Percentiles rank a stretch among this genome's conserved stretches.
These are phyloP conservation scores for Thelephora aurantiotincta DNA, from an alignment of 768 basidiomycete species.

Conservation along the genomic window DNA sequence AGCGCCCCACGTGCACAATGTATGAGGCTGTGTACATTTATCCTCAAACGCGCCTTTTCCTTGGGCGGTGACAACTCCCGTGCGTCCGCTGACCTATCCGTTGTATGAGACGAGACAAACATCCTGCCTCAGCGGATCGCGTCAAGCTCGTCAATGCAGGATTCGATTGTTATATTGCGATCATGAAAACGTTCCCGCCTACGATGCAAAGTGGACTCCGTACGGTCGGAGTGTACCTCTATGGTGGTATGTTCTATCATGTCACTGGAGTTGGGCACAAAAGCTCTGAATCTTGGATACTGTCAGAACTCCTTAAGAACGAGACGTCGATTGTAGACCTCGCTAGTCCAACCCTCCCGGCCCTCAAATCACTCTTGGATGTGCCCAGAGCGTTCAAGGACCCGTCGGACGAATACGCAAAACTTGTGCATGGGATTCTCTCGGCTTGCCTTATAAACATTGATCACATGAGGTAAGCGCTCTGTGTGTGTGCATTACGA, in stretches of 20 bases:
- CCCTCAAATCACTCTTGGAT: constrained; percentile 63
- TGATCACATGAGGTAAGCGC: constrained; percentile 73
- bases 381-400: constrained; percentile 28
- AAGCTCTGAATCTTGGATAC: neutral
- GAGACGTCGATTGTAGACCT: constrained; percentile 72
- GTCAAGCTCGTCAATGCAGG: constrained; percentile 49
- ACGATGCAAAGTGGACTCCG: constrained; percentile 61
- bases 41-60: constrained; percentile 60
- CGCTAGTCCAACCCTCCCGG: constrained; percentile 66
- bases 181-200: constrained; percentile 42
- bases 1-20: constrained; percentile 35
- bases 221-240: constrained; percentile 66
- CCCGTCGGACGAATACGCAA: constrained; percentile 37
- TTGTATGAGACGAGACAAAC: constrained; percentile 27
- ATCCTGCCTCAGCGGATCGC: constrained; percentile 31
- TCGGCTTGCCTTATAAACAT: constrained; percentile 76
- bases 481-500: neutral
- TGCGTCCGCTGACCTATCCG: constrained; percentile 15
- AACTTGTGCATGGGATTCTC: constrained; percentile 65
- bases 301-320: constrained; percentile 67
- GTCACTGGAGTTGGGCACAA: neutral
- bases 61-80: constrained; percentile 36
- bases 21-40: constrained; percentile 69
- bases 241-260: constrained; percentile 38
- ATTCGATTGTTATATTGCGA: constrained; percentile 44